Conservation (phyloP, 2,329 filamentous ascomycete genomes). For the Orbilia blumenaviensis region DNA sequence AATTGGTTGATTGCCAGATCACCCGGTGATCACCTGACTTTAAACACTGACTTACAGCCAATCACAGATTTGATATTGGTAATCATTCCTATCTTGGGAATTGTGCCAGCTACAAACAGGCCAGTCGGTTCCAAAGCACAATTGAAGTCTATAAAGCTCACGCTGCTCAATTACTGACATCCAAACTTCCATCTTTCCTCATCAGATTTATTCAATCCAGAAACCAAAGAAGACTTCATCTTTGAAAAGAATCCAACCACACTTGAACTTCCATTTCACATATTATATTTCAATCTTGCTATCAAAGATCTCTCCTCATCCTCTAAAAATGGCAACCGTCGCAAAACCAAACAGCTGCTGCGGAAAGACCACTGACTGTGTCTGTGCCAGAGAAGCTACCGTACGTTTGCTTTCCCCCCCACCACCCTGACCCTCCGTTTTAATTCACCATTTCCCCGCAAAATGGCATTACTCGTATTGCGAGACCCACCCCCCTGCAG, state of each 20-base stretch:
- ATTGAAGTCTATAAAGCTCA: slow-evolving; percentile 37
- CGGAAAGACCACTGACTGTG: slow-evolving; percentile 36
- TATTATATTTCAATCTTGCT: not conserved
- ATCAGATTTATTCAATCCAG: not conserved
- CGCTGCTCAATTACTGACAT: not conserved
- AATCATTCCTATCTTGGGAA: slow-evolving; percentile 7
- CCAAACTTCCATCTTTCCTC: not conserved
- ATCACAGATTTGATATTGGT: slow-evolving; percentile 18
- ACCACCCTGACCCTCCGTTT: no score
- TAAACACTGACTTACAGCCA: not conserved
- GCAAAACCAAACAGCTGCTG: slow-evolving; percentile 47
- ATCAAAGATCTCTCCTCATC: not conserved
- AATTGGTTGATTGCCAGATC: not conserved
- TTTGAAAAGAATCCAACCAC: not conserved
- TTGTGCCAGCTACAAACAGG: slow-evolving; percentile 24
- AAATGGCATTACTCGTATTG: slow-evolving; percentile 45
- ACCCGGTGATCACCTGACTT: not conserved
- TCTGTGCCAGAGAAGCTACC: slow-evolving; percentile 47
- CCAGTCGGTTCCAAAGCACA: no score
- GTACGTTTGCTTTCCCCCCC: slow-evolving; percentile 41
- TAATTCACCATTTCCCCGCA: slow-evolving; percentile 49
- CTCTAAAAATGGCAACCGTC: slow-evolving; percentile 27
- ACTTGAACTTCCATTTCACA: not conserved
- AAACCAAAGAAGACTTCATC: not conserved
- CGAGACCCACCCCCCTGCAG: slow-evolving; percentile 7